Conservation (phyloP, 169 alveolate genomes). For the Cryptosporidium meleagridis region DNA sequence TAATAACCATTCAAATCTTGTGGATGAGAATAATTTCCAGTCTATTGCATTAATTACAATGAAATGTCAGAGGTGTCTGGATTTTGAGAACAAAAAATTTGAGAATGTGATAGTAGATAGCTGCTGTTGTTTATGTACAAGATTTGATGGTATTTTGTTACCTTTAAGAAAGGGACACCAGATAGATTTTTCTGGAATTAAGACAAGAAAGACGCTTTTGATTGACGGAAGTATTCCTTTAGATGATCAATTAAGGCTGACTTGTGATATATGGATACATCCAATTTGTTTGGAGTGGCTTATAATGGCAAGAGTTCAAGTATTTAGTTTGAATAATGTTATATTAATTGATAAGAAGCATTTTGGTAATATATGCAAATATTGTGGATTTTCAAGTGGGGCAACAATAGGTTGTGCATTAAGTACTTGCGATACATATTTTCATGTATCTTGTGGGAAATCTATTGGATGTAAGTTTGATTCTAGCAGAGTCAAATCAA, state of each 20-base stretch:
- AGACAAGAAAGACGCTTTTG: constrained; percentile 25
- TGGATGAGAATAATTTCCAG: neutral
- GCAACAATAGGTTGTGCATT: constrained; percentile 36
- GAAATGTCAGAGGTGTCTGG: constrained; percentile 26
- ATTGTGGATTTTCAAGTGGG: constrained; percentile 56
- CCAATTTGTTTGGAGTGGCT: constrained; percentile 65
- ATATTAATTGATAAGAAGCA: constrained; percentile 38
- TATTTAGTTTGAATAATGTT: neutral
- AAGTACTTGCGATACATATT: constrained; percentile 17
- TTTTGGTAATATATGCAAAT: constrained; percentile 41
- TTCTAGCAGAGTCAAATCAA: constrained; percentile 11
- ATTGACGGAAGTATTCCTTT: constrained; percentile 32
- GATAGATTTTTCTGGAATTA: constrained; percentile 28
- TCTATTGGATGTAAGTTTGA: constrained; percentile 65
- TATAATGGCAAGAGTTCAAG: neutral
- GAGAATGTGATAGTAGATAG: constrained; percentile 16
- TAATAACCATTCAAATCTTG: no score
- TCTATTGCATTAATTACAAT: neutral
- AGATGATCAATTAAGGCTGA: constrained; percentile 28
- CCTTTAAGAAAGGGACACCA: constrained; percentile 11
- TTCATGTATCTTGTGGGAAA: constrained; percentile 66
- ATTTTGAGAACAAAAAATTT: neutral
- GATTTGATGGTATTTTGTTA: constrained; percentile 56
- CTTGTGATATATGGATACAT: constrained; percentile 52
- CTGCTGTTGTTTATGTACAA: constrained; percentile 57